Base-by-base conservation (phyloP, 805 yeast genomes). In the Kodamaea kaohsiungensis region DNA sequence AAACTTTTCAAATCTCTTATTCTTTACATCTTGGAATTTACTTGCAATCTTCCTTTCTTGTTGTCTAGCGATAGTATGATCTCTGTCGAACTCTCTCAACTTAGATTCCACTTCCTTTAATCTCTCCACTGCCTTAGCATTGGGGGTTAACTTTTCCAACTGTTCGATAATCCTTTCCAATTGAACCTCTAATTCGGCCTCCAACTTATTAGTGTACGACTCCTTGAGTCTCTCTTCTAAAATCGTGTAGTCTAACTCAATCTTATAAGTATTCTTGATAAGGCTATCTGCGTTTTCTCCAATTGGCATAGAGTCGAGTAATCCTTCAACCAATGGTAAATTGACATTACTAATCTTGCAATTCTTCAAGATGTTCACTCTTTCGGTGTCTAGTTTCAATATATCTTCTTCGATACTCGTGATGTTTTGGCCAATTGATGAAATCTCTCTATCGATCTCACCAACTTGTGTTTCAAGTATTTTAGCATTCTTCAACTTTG, bases 51-150 rank as follows among this genome's bases (percentile, higher is more conserved):
- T 77, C 52, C 78, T 74, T 60, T 91, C 96, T 18, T 73, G 70
- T 52, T 79, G 80, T 61, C 91, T 82, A 2, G 89, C 85, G 37
- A 68, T 70, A 7, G 80, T 78, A 50, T 88, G 84, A 61, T 89
- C 95, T 16, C 75, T 70, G 53, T 88, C 96, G 48, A 86, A 78
- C 7, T 78, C 84, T 7, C 78, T 76, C 37, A 87, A 76, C 59
- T 83, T 83, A 6, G 67, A 74, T 57, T 87, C 85, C 7, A 88
- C 89, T 51, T 88, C 91, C 37, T 75, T 78, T 45, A 90, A 78
- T 61, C 97, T 79, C 51, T 89, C 96, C 30, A 81, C 72, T 0
- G 97, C 97, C 59, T 87, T 88, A 39, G 84, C 76, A 67, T 91
- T 91, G n/a, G 97, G 97, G 33, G 89, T 84, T 62, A 91, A 72